Conservation (phyloP, 2,329 filamentous ascomycete genomes). For the Pseudogymnoascus sp. region DNA sequence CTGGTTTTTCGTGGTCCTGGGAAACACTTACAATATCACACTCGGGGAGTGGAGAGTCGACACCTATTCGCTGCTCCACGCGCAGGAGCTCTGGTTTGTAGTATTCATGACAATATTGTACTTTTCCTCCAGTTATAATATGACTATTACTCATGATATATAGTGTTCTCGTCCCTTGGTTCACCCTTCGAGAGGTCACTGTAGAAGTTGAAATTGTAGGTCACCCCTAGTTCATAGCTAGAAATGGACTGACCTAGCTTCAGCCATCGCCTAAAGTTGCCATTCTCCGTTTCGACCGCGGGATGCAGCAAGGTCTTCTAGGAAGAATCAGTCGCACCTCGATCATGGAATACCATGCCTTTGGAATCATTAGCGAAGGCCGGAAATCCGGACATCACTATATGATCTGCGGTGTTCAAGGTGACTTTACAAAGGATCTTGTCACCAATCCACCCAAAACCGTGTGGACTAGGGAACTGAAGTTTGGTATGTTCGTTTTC, state of each 20-base stretch:
- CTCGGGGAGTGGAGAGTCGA: conserved; percentile 29
- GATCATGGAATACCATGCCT: conserved; percentile 37
- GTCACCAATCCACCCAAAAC: conserved; percentile 34
- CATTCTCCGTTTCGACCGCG: conserved; percentile 33
- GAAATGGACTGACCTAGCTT: conserved; percentile 17
- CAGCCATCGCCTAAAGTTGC: conserved; percentile 36
- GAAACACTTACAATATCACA: conserved; percentile 33
- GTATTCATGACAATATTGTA: conserved; percentile 36
- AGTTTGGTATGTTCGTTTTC: conserved; percentile 30
- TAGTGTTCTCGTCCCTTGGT: conserved; percentile 34
- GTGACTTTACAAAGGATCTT: conserved; percentile 34
- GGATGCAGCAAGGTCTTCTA: conserved; percentile 36
- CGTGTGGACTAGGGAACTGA: conserved; percentile 35
- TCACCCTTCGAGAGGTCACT: conserved; percentile 33
- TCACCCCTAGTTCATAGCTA: background rate
- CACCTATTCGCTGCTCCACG: conserved; percentile 30
- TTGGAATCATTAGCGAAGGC: conserved; percentile 36
- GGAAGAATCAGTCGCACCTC: conserved; percentile 35
- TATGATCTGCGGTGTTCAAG: conserved; percentile 37
- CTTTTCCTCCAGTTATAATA: conserved; percentile 2
- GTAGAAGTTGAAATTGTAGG: conserved; percentile 35
- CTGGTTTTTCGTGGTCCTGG: conserved; percentile 34
- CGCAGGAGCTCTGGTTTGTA: conserved; percentile 36
- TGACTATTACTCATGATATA: conserved; percentile 16
- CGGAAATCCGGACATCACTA: conserved; percentile 31